phyloP scores from a whole-genome alignment of 441 rosid genomes.

The Populus hybrid region DNA sequence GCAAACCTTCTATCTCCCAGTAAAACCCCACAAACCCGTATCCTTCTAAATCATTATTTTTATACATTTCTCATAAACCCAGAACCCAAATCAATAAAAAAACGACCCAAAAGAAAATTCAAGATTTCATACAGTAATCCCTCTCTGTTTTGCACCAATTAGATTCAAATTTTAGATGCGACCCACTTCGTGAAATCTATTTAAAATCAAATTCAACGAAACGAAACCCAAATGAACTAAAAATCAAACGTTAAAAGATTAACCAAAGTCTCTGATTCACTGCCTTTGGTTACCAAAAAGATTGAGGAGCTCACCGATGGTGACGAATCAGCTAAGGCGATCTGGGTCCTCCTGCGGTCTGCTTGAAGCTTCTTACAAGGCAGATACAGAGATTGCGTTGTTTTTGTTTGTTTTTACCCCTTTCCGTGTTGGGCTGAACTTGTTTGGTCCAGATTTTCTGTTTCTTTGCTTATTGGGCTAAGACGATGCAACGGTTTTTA shows the following conservation, averaged over 20 bases:
- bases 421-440: not conserved
- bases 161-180: not conserved
- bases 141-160: not conserved
- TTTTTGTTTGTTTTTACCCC: not conserved
- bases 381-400: not conserved
- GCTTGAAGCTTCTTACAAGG: not conserved
- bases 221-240: not conserved
- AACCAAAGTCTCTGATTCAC: not conserved
- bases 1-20: not conserved
- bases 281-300: not conserved
- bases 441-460: not conserved
- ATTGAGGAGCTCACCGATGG: not conserved
- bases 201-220: not conserved
- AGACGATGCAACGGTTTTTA: too few relatives aligned
- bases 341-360: not conserved
- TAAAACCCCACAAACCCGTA: not conserved
- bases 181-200: not conserved
- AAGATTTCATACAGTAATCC: not conserved
- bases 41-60: not conserved
- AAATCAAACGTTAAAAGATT: not conserved
- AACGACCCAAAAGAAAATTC: not conserved
- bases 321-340: not conserved
- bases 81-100: not conserved
- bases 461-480: not conserved
- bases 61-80: not conserved